phyloP scores from a whole-genome alignment of 2,329 filamentous ascomycete species.

The Boeremia lycopersici region DNA sequence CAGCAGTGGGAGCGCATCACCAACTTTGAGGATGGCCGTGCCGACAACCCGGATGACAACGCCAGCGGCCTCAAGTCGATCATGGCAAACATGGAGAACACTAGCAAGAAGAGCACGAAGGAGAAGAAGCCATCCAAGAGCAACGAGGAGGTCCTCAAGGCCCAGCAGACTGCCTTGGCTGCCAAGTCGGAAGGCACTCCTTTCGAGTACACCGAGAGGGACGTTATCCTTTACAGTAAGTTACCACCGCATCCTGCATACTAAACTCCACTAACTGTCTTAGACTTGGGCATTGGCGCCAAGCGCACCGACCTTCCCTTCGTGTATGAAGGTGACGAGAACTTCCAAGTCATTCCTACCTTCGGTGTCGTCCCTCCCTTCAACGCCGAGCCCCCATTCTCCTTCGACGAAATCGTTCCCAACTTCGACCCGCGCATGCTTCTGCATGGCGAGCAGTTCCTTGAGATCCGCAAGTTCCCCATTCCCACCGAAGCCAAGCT shows the following conservation, averaged over 20 bases:
- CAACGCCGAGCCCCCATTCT: slow-evolving; percentile 79
- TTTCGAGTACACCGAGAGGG: slow-evolving; percentile 83
- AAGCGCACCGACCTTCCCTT: slow-evolving; percentile 87
- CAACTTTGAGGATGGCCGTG: slow-evolving; percentile 85
- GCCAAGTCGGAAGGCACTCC: slow-evolving; percentile 73
- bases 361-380: slow-evolving; percentile 97
- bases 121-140: slow-evolving; percentile 57
- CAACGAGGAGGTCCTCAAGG: slow-evolving; percentile 70
- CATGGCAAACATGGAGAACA: slow-evolving; percentile 86
- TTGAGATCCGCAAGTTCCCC: slow-evolving; percentile 90
- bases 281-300: slow-evolving; percentile 84
- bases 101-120: slow-evolving; percentile 53
- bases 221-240: slow-evolving; percentile 85
- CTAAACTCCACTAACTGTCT: slow-evolving; percentile 24
- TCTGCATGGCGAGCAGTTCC: slow-evolving; percentile 97
- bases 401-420: slow-evolving; percentile 80
- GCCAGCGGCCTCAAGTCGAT: slow-evolving; percentile 79
- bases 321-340: slow-evolving; percentile 86
- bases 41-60: slow-evolving; percentile 82
- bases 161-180: slow-evolving; percentile 77
- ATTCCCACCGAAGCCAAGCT: slow-evolving; percentile 84
- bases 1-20: slow-evolving; percentile 70
- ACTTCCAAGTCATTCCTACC: slow-evolving; percentile 94
- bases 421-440: slow-evolving; percentile 99
- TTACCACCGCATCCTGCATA: not conserved